A percentile compares a stretch with the other conserved stretches of the same genome.
These are phyloP conservation scores for Epipyxis sp. DNA, from an alignment of 108 stramenopile species.

Conservation along the genomic window DNA sequence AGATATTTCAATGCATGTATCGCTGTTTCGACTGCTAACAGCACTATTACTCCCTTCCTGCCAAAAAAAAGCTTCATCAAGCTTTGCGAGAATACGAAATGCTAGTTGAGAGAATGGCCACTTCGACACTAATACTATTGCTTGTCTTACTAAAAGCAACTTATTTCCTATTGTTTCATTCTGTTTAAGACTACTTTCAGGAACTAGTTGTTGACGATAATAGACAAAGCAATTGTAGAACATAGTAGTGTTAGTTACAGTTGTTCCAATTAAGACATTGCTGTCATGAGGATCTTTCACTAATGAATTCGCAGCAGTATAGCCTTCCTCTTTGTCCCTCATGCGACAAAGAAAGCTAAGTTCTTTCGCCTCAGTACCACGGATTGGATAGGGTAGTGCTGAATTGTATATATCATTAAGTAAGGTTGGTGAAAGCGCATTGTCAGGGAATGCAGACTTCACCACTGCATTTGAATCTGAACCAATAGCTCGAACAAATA, in stretches of 20 bases:
- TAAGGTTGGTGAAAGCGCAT: background rate
- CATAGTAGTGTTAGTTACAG: background rate
- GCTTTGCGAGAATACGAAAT: background rate
- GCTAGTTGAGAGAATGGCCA: constrained; percentile 16
- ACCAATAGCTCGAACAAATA: background rate
- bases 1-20: too few species aligned
- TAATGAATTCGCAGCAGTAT: too few species aligned
- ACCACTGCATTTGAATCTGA: too few species aligned
- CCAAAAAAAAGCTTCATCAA: constrained; percentile 1
- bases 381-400: background rate
- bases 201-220: constrained; percentile 3
- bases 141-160: background rate
- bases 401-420: background rate
- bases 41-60: background rate
- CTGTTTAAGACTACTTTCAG: background rate
- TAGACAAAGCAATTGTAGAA: background rate
- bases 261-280: background rate
- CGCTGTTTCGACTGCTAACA: too few species aligned
- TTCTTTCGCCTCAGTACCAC: background rate
- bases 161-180: background rate
- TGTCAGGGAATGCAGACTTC: background rate
- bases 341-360: background rate
- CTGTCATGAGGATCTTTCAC: background rate
- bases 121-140: background rate
- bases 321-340: constrained; percentile 17